These are phyloP conservation scores for Omphalotus guepiniiformis DNA, from an alignment of 768 basidiomycete genomes.

Conservation along the genomic window DNA sequence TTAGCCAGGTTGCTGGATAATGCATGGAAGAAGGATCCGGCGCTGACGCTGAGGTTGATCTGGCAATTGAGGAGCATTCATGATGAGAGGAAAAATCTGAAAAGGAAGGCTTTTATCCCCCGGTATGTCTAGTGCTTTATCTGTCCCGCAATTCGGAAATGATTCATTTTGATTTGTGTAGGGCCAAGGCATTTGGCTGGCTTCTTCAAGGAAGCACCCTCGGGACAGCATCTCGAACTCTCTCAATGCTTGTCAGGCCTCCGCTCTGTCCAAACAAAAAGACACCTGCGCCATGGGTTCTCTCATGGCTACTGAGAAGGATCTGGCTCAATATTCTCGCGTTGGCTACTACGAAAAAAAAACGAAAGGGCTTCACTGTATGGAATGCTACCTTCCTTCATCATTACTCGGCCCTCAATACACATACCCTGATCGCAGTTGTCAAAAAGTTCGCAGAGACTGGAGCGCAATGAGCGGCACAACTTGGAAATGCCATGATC, in stretches of 20 bases:
- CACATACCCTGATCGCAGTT: conserved; percentile 6
- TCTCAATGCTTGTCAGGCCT: conserved; percentile 48
- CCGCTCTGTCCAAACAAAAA: conserved; percentile 36
- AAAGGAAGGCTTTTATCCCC: conserved; percentile 59
- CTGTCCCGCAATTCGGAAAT: neutral
- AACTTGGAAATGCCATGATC: conserved; percentile 9
- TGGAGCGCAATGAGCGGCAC: neutral
- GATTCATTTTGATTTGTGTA: no score
- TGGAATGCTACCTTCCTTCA: conserved; percentile 22
- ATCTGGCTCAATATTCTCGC: conserved; percentile 65
- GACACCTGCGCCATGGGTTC: conserved; percentile 20
- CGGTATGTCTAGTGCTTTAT: conserved; percentile 26
- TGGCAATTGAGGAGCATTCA: conserved; percentile 69
- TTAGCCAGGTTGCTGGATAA: conserved; percentile 37
- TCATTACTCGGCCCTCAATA: conserved; percentile 9
- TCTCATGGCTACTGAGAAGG: conserved; percentile 75
- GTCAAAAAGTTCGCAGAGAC: no score
- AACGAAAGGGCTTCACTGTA: conserved; percentile 38
- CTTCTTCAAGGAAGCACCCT: conserved; percentile 63
- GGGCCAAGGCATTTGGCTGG: conserved; percentile 64
- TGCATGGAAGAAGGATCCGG: conserved; percentile 57
- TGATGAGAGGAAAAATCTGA: conserved; percentile 63
- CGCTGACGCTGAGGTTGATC: conserved; percentile 58
- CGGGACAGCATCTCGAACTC: conserved; percentile 64
- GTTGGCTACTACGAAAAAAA: conserved; percentile 51